Evolutionary conservation across 2,329 filamentous ascomycete genomes (phyloP).

Genomic region (Ceratocystis harringtonii): DNA sequence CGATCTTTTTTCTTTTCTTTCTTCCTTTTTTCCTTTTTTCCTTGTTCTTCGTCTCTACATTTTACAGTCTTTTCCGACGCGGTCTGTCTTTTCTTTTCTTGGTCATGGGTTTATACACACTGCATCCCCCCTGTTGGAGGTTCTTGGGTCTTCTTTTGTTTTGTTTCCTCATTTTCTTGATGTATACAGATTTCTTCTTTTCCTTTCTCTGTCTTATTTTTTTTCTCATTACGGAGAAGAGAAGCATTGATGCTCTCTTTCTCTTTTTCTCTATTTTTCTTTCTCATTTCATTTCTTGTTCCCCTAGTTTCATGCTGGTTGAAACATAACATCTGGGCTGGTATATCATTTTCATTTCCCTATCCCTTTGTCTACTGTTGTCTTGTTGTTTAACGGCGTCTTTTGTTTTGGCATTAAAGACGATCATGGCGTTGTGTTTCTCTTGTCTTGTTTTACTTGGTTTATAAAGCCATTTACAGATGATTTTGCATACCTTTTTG

Average conservation of each 20-base stretch:
- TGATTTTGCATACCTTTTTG: neutral
- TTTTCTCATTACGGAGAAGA: neutral
- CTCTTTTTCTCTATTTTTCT: neutral
- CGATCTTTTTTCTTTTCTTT: neutral
- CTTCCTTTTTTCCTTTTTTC: neutral
- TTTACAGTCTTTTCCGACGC: conserved; percentile 4
- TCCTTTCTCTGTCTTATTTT: neutral
- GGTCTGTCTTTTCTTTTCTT: neutral
- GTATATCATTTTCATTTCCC: neutral
- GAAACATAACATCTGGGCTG: neutral
- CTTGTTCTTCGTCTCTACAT: neutral
- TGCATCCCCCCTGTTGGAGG: neutral
- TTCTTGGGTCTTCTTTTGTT: conserved; percentile 2
- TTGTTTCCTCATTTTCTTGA: neutral
- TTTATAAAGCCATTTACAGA: conserved; percentile 8
- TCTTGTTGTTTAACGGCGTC: neutral
- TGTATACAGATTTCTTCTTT: conserved; percentile 5
- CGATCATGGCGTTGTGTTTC: neutral
- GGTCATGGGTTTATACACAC: neutral
- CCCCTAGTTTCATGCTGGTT: neutral
- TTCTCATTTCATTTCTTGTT: neutral
- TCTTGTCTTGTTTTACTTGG: neutral
- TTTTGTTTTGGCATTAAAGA: conserved; percentile 3
- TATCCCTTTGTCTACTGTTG: neutral
- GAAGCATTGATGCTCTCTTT: neutral